A percentile compares a stretch with the other conserved stretches of the same genome.
These are phyloP conservation scores for Lecanoromycetidae sp. DNA, from an alignment of 2,329 filamentous ascomycete species.

Conservation along the genomic window DNA sequence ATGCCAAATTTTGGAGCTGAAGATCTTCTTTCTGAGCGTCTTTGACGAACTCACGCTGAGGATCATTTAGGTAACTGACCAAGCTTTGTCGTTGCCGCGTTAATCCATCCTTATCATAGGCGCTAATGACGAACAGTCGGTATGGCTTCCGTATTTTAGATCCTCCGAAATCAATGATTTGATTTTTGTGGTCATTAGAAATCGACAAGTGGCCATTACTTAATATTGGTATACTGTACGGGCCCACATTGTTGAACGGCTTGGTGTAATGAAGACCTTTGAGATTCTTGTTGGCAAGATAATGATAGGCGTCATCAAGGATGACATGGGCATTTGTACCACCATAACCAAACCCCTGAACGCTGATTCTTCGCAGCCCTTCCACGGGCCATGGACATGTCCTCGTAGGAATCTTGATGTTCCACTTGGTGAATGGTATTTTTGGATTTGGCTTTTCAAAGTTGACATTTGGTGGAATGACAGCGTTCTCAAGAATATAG, in stretches of 20 bases:
- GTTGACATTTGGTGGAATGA: constrained; percentile 13
- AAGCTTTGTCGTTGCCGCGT: neutral
- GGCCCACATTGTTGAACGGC: neutral
- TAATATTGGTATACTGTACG: neutral
- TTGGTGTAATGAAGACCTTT: constrained; percentile 7
- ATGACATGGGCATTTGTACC: constrained; percentile 13
- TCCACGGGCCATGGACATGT: constrained; percentile 6
- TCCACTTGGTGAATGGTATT: constrained; percentile 12
- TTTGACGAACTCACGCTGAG: neutral
- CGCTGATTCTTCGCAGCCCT: constrained; percentile 9
- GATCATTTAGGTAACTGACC: neutral
- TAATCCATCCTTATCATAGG: constrained; percentile 9
- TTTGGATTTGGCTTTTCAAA: constrained; percentile 11
- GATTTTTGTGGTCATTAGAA: neutral
- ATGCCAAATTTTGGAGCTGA: constrained; percentile 2
- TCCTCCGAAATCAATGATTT: neutral
- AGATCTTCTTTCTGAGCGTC: neutral
- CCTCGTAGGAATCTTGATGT: constrained; percentile 10
- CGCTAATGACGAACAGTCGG: constrained; percentile 6
- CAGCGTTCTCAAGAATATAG: constrained; percentile 7
- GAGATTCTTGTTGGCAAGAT: neutral
- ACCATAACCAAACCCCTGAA: constrained; percentile 13
- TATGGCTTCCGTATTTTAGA: neutral
- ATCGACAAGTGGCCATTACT: neutral
- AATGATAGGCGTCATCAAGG: constrained; percentile 11